Base-by-base conservation (phyloP, 345 rosid genomes). In the Brassica cretica region DNA sequence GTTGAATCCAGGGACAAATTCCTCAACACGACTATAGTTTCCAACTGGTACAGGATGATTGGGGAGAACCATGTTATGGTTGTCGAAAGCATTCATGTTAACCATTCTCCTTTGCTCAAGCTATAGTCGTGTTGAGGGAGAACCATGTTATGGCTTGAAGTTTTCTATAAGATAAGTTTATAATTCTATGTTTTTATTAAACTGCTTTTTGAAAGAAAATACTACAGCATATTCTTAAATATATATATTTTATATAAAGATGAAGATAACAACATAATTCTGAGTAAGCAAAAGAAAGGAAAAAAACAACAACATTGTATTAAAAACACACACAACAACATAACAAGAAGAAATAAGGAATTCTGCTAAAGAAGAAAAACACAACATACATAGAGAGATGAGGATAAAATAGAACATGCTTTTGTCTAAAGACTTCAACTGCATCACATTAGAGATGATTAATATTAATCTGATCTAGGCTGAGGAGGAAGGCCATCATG, bases 401-500 rank as follows among this genome's bases (percentile, higher is more conserved):
- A 51, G 18, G 16, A 49, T 8, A 12, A 46, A 4, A 15, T n/a
- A 15, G 2, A 51, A 51, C 3, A 51, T 51, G 18, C 2, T 51
- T 37, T 37, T 37, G 44, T 37, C 44, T 41, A 37, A 37, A 46
- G 5, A 46, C 5, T 46, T 15, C 19, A 53, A 15, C 19, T 53
- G 58, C 2, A n/a, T 53, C 58, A 33, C 3, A 53, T 53, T 8
- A 51, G 64, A 63, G 7, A 8, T 10, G 32, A 37, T 63, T 19
- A 64, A 64, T 9, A 55, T 14, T 56, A 32, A 78, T 14, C 81
- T 37, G 49, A 10, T 12, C 76, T 4, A 1, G 75, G 15, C 4
- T 35, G 32, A 25, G 59, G 46, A 55, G 66, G 81, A 27, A 12
- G 58, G 14, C 32, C 71, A 70, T 35, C 59, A 53, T 51, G 71